These are phyloP conservation scores for Blastocystis sp. DNA, from an alignment of 352 stramenopile genomes.

Conservation along the genomic window DNA sequence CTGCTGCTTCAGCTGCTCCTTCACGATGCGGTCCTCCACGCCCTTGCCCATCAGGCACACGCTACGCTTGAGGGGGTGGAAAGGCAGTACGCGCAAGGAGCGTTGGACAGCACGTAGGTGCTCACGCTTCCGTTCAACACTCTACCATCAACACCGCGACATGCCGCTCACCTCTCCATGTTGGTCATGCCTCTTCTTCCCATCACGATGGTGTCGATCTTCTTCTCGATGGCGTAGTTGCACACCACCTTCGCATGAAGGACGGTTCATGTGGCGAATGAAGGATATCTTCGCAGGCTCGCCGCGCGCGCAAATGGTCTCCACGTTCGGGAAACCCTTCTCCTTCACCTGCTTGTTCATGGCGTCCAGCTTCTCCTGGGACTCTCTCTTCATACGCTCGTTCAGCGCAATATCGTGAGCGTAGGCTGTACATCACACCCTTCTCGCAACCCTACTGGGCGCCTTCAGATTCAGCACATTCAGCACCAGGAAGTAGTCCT, in stretches of 20 bases:
- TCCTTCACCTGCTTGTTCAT: constrained; percentile 42
- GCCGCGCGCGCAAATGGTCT: constrained; percentile 45
- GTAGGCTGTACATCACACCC: constrained; percentile 38
- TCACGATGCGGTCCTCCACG: constrained; percentile 21
- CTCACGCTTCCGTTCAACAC: constrained; percentile 56
- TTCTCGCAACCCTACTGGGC: constrained; percentile 16
- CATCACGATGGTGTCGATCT: constrained; percentile 69
- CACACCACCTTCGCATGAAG: constrained; percentile 44
- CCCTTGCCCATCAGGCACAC: constrained; percentile 67
- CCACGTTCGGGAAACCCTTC: constrained; percentile 61
- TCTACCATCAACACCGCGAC: not conserved
- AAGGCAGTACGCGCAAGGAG: constrained; percentile 62
- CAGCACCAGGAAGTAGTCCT: constrained; percentile 57
- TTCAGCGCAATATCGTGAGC: constrained; percentile 69
- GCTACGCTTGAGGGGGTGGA: constrained; percentile 17
- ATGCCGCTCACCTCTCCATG: constrained; percentile 32
- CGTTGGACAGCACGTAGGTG: constrained; percentile 44
- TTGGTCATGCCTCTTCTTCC: constrained; percentile 69
- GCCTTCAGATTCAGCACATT: constrained; percentile 67
- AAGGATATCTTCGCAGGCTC: constrained; percentile 48
- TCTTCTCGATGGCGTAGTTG: constrained; percentile 28
- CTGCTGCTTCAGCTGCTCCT: constrained; percentile 41
- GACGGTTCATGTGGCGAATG: not conserved
- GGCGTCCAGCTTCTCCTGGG: constrained; percentile 50
- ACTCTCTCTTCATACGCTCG: constrained; percentile 65